phyloP scores from a whole-genome alignment of 2,329 filamentous ascomycete genomes.

The Clarireedia homoeocarpa region DNA sequence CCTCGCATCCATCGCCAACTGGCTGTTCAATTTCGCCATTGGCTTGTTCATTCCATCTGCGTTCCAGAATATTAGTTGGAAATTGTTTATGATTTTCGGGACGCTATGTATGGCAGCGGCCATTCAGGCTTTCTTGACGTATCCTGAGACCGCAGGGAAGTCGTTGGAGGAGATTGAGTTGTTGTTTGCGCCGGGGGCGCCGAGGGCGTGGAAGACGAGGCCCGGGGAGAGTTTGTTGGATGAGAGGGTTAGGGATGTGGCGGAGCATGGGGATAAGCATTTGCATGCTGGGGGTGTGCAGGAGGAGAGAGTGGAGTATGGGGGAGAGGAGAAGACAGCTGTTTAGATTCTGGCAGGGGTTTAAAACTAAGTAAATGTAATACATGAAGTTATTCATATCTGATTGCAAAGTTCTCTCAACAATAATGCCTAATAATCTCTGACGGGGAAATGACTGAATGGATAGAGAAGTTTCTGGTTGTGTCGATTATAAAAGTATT shows the following conservation, averaged over 20 bases:
- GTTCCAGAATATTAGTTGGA: conserved; percentile 50
- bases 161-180: conserved; percentile 31
- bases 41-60: conserved; percentile 50
- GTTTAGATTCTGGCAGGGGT: too few species aligned
- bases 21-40: conserved; percentile 53
- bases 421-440: too few species aligned
- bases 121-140: conserved; percentile 22
- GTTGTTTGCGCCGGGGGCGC: conserved; percentile 22
- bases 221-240: conserved; percentile 15
- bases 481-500: too few species aligned
- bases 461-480: too few species aligned
- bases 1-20: conserved; percentile 46
- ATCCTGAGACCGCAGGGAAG: conserved; percentile 30
- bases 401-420: too few species aligned
- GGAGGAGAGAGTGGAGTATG: not conserved
- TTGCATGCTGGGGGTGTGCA: not conserved
- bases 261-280: not conserved
- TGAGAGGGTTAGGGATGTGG: conserved; percentile 14
- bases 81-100: conserved; percentile 44
- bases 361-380: too few species aligned
- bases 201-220: conserved; percentile 20
- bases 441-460: too few species aligned
- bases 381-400: too few species aligned
- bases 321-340: not conserved
- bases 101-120: conserved; percentile 38